Conservation (phyloP, 1,139 yeast species). For the Candida dubliniensis region DNA sequence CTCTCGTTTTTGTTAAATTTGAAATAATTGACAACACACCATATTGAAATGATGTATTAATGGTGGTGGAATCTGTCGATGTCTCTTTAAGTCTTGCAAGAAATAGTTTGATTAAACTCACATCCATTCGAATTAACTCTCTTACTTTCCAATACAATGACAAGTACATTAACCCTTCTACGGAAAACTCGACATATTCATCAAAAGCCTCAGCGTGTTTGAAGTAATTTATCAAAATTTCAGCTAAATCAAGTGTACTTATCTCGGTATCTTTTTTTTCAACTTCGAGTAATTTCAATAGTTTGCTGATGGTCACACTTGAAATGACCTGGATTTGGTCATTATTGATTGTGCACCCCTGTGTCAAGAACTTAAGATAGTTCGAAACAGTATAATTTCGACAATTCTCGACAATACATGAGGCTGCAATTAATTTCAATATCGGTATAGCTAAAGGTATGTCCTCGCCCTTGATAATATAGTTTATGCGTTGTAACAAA, state of each 20-base stretch:
- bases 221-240: conserved; percentile 20
- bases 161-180: conserved; percentile 52
- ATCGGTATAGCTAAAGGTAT: conserved; percentile 8
- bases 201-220: conserved; percentile 9
- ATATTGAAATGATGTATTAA: conserved; percentile 23
- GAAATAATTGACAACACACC: conserved; percentile 40
- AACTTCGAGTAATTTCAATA: conserved; percentile 44
- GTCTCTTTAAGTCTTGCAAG: conserved; percentile 14
- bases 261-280: conserved; percentile 21
- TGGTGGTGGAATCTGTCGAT: conserved; percentile 1
- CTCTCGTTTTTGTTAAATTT: conserved; percentile 36
- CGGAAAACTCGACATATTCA: conserved; percentile 20
- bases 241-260: conserved; percentile 21
- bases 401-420: conserved; percentile 40
- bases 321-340: conserved; percentile 30
- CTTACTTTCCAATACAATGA: conserved; percentile 37
- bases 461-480: not conserved
- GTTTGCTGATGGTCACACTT: conserved; percentile 36
- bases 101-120: conserved; percentile 24
- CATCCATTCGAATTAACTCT: conserved; percentile 33
- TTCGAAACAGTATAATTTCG: conserved; percentile 32
- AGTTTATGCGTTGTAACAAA: conserved; percentile 10
- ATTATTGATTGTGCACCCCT: conserved; percentile 9
- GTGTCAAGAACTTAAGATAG: conserved; percentile 28
- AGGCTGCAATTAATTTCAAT: conserved; percentile 29